Evolutionary conservation across 257 asterid species (phyloP), one percentile per base, ranked within the genome.

Genomic region (Solanum ahanhuiri): DNA sequence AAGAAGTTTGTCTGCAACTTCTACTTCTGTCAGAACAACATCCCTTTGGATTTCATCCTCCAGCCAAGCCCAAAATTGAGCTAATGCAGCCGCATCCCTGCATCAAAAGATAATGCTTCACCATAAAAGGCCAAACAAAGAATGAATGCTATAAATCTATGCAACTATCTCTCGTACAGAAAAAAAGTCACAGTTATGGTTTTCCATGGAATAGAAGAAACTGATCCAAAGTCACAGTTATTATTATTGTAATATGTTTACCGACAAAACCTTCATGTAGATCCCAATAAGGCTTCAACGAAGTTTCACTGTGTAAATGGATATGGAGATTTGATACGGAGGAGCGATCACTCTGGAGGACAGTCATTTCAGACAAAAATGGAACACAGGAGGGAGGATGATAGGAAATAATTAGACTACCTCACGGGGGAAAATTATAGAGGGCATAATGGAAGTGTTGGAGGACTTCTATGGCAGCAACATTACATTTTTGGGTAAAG

Each of bases 1-100:
- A 88, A 94, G 94, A 90, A 95, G 98, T 89, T 94, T 92, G 87
- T 93, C 95, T 0, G 95, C 93, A 81, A 92, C 99, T 86, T 95
- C 98, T 83, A 94, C 91, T 92, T 97, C 99, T 34, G 98, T 94
- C 88, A 95, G 91, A 85, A 89, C 72, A 37, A 85, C 93, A 88
- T 88, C 93, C 64, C 85, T 90, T 66, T 86, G 39, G 48, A 97
- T 92, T 91, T 94, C 95, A 77, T 94, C 96, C 93, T 97, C 99
- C 87, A 97, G 91, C 98, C 99, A 97, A 31, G 94, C 92, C 98
- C 98, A 97, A 88, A 97, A 95, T 63, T 95, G 95, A 73, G 98
- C 98, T 86, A 97, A 91, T 87, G 98, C 98, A 76, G 98, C 98
- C 30, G 98, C 98, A 89, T 97, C 99, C 91, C 98, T 95, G 88